phyloP scores from a whole-genome alignment of 495 filamentous ascomycete species.

The Jackrogersella multiformis region DNA sequence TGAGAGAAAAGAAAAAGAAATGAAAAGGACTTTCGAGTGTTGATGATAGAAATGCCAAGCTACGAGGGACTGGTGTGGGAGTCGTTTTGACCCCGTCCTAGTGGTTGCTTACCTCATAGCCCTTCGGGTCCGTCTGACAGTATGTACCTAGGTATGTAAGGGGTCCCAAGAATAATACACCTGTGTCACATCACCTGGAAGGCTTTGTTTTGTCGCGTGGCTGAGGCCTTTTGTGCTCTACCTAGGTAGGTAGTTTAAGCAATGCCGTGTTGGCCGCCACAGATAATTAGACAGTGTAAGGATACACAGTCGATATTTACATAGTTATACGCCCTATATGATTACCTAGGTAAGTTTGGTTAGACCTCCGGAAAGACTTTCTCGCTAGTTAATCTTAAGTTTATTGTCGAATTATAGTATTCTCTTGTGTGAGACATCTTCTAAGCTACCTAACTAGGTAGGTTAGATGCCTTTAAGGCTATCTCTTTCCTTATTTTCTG shows the following conservation, averaged over 20 bases:
- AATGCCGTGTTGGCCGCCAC: neutral
- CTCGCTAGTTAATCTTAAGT: no score
- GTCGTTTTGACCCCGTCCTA: neutral
- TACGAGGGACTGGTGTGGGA: neutral
- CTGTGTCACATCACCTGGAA: neutral
- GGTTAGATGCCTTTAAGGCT: no score
- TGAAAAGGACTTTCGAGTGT: neutral
- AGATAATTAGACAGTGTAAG: neutral
- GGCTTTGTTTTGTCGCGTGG: neutral
- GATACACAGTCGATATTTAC: neutral
- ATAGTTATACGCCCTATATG: neutral
- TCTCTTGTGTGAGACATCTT: no score
- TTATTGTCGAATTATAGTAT: no score
- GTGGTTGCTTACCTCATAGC: neutral
- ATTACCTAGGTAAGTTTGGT: neutral
- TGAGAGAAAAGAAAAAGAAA: neutral
- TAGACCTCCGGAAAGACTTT: no score
- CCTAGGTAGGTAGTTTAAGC: neutral
- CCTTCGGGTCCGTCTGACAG: neutral
- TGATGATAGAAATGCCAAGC: slow-evolving; percentile 3
- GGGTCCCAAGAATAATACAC: neutral
- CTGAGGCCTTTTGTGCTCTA: neutral
- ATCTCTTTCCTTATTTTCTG: no score
- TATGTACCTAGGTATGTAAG: neutral
- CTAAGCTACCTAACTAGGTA: no score